Conservation (phyloP, 805 yeast genomes). For the Saccharomyces eubayanus region DNA sequence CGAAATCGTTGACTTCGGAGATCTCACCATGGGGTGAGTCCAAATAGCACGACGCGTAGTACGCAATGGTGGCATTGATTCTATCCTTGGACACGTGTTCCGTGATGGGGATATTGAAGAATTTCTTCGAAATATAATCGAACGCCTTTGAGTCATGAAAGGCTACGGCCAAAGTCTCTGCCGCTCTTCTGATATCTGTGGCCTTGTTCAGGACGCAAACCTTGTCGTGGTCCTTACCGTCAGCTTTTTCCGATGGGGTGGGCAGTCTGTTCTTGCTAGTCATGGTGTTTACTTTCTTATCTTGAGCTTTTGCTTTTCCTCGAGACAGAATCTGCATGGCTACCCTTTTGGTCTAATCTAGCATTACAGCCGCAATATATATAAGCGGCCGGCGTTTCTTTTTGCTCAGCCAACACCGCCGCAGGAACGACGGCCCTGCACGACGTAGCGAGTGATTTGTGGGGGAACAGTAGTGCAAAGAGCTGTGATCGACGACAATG, state of each 20-base stretch:
- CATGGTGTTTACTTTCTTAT: background rate
- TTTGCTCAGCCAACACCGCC: background rate
- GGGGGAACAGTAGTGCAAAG: background rate
- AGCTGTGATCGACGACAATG: no score
- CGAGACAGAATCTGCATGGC: background rate
- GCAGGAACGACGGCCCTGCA: background rate
- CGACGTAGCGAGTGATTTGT: background rate
- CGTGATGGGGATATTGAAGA: conserved; percentile 20
- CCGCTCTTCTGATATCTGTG: conserved; percentile 19
- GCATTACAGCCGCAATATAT: background rate
- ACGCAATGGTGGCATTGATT: conserved; percentile 18
- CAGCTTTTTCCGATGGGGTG: background rate
- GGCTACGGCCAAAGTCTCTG: conserved; percentile 22
- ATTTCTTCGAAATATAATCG: conserved; percentile 26
- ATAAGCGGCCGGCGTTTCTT: background rate
- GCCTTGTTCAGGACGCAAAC: conserved; percentile 9
- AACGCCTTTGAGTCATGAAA: conserved; percentile 22
- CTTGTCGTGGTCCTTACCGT: background rate
- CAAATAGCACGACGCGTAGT: conserved; percentile 16
- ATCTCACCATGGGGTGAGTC: conserved; percentile 28
- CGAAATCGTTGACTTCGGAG: conserved; percentile 26
- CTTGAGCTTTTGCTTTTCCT: background rate
- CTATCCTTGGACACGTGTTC: conserved; percentile 19
- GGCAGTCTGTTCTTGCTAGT: background rate
- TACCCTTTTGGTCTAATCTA: background rate